These are phyloP conservation scores for Lactarius evosmus DNA, from an alignment of 768 basidiomycete genomes.

Conservation along the genomic window DNA sequence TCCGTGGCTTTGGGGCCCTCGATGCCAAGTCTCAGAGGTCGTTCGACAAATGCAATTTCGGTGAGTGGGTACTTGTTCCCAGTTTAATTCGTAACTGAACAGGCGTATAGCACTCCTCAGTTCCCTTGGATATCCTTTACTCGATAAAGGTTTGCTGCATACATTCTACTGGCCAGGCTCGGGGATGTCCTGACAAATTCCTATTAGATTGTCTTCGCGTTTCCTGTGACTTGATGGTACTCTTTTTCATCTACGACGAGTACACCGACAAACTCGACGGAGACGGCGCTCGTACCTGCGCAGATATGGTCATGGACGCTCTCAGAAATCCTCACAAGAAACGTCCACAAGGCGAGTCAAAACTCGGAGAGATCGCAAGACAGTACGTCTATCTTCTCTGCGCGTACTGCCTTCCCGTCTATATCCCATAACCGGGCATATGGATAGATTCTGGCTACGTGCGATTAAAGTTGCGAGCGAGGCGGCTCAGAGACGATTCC, in stretches of 20 bases:
- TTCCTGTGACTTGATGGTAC: conserved; percentile 49
- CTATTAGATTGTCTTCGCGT: conserved; percentile 30
- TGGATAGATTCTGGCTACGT: not conserved
- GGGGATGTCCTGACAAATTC: not conserved
- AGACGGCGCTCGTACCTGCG: conserved; percentile 34
- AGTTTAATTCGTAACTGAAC: not conserved
- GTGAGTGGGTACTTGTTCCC: not conserved
- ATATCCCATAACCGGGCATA: not conserved
- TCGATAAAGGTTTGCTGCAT: conserved; percentile 32
- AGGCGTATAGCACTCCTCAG: conserved; percentile 36
- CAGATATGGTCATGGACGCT: conserved; percentile 42
- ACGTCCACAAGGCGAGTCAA: conserved; percentile 37
- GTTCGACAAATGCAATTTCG: conserved; percentile 41
- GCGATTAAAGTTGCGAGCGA: conserved; percentile 31
- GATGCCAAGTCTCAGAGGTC: conserved; percentile 36
- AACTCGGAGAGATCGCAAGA: conserved; percentile 40
- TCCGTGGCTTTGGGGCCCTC: conserved; percentile 39
- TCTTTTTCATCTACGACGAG: conserved; percentile 51
- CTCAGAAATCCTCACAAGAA: conserved; percentile 36
- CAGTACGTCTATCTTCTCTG: conserved; percentile 35
- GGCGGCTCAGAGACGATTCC: conserved; percentile 35
- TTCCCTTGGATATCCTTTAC: conserved; percentile 38
- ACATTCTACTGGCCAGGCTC: not conserved
- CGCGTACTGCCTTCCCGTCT: not conserved
- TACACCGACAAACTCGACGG: conserved; percentile 42